Evolutionary conservation across 2,329 filamentous ascomycete genomes (phyloP).

Genomic region (Plenodomus lindquistii): DNA sequence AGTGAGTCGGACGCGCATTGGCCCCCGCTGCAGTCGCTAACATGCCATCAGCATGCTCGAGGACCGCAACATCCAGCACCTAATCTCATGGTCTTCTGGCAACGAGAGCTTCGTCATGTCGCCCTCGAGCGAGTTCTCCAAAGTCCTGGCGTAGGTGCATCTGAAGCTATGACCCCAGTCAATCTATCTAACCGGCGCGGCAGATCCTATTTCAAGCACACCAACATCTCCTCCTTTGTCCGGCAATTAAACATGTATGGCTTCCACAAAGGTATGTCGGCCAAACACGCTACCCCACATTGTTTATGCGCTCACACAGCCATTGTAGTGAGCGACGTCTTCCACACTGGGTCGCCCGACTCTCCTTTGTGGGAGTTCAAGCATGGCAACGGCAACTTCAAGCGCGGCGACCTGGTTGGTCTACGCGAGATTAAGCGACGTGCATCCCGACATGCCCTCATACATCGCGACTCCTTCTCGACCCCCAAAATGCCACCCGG

Average conservation of each 20-base stretch:
- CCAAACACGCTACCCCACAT: constrained; percentile 1
- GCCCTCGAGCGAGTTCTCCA: constrained; percentile 94
- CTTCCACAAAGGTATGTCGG: constrained; percentile 85
- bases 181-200: constrained; percentile 29
- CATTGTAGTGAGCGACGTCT: constrained; percentile 87
- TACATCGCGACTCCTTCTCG: constrained; percentile 87
- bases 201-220: constrained; percentile 99
- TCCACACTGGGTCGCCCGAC: constrained; percentile 91
- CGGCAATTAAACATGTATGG: constrained; percentile 99
- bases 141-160: constrained; percentile 84
- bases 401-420: constrained; percentile 87
- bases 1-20: constrained; percentile 61
- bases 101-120: constrained; percentile 99
- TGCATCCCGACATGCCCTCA: constrained; percentile 88
- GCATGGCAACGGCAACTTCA: constrained; percentile 96
- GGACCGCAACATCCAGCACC: constrained; percentile 86
- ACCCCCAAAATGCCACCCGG: constrained; percentile 68
- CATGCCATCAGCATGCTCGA: constrained; percentile 80
- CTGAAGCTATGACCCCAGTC: constrained; percentile 27
- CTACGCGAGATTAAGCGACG: constrained; percentile 93
- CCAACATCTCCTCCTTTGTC: constrained; percentile 98
- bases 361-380: constrained; percentile 98
- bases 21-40: constrained; percentile 32
- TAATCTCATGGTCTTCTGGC: constrained; percentile 93
- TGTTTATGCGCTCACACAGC: constrained; percentile 2